Base-by-base conservation (phyloP, 805 yeast species). In the Barnettozyma sucrosica region DNA sequence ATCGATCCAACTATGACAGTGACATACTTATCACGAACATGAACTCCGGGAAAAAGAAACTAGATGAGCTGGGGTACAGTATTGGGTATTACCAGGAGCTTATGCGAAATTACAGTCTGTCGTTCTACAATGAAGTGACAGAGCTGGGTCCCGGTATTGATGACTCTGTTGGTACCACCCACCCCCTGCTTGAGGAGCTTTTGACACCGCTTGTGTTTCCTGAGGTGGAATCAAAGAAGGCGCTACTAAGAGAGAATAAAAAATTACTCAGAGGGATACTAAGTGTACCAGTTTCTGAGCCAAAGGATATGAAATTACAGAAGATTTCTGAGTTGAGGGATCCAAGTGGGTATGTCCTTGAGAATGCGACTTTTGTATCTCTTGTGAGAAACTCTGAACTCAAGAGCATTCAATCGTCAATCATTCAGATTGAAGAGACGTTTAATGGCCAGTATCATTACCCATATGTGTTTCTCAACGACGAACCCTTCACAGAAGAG, bases 401-500 rank as follows among this genome's bases (percentile, higher is more conserved):
- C 18, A 54, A 55, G 0, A 71, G 64, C 1, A 70, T 87, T 9
- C 56, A 77, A 1, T 52, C 56, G 10, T 76, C 95, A 1, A 79
- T 89, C 51, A 61, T 59, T 47, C 77, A 75, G 52, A 75, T 89
- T 33, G 95, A 88, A 59, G 61, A 62, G 23, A 72, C 67, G 2
- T 88, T 87, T 69, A 88, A 88, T 61, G 51, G 65, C 23, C 84
- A 85, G 57, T 88, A 81, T 64, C 74, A 76, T 43, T 88, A 88
- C 61, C 95, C 96, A 0, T 88, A 88, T 68, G 86, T 87, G 2
- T 84, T 88, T 50, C 60, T 88, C 36, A 88, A 87, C 59, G 95
- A 89, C 58, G 70, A 67, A 46, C 80, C 80, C 4, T 88, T 88
- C 60, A 66, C 77, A 1, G 75, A 77, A 0, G 62, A 62, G 23